These are phyloP conservation scores for Fusarium pseudograminearum DNA, from an alignment of 2,329 filamentous ascomycete species.

Conservation along the genomic window DNA sequence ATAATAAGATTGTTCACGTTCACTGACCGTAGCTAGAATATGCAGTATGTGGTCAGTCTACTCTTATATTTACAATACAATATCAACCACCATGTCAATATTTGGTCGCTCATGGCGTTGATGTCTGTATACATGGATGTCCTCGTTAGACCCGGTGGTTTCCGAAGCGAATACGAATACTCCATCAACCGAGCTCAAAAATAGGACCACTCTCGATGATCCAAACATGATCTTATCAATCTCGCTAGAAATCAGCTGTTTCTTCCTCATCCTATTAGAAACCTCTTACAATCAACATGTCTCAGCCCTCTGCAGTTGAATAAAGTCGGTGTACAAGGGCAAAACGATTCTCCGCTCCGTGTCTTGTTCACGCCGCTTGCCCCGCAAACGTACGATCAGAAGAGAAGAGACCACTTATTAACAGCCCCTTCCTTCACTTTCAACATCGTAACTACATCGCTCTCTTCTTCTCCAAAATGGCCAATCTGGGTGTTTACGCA, in stretches of 20 bases:
- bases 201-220: neutral
- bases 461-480: slow-evolving; percentile 25
- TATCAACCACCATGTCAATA: neutral
- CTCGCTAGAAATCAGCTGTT: slow-evolving; percentile 1
- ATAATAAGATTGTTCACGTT: too few relatives aligned
- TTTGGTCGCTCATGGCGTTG: neutral
- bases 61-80: neutral
- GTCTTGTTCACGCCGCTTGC: neutral
- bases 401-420: slow-evolving; percentile 2
- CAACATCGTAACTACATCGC: neutral
- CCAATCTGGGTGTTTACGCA: slow-evolving; percentile 18
- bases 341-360: slow-evolving; percentile 41
- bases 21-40: too few relatives aligned
- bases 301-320: neutral
- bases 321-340: slow-evolving; percentile 30
- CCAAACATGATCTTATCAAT: slow-evolving; percentile 4
- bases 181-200: neutral
- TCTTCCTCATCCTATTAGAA: neutral
- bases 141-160: neutral
- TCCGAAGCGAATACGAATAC: slow-evolving; percentile 3
- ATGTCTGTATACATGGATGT: neutral
- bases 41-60: neutral
- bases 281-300: neutral
- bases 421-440: neutral
- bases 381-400: slow-evolving; percentile 40